Evolutionary conservation across 164 flowering plant genomes (phyloP).

Genomic region (Protea cynaroides): DNA sequence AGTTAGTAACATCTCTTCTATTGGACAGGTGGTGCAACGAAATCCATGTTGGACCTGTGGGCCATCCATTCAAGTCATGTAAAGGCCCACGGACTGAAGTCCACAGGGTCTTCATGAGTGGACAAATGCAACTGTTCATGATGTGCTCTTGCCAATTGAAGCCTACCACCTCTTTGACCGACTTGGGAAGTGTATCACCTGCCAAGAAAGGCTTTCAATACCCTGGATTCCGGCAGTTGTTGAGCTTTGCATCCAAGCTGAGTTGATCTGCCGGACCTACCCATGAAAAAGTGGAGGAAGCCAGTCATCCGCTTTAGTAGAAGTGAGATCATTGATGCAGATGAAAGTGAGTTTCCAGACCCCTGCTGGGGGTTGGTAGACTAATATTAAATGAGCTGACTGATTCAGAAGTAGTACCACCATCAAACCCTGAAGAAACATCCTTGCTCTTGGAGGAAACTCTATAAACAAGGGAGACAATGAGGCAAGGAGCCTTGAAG

Average conservation of each 20-base stretch:
- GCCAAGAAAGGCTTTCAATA: slow-evolving; percentile 69
- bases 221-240: slow-evolving; percentile 85
- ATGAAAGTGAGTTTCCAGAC: slow-evolving; percentile 86
- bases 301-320: slow-evolving; percentile 70
- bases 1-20: background rate
- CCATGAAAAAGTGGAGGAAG: slow-evolving; percentile 87
- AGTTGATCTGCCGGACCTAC: slow-evolving; percentile 82
- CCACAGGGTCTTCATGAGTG: slow-evolving; percentile 79
- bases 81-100: slow-evolving; percentile 47
- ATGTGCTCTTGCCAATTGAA: slow-evolving; percentile 66
- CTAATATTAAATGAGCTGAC: slow-evolving; percentile 52
- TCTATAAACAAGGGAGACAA: slow-evolving; percentile 66
- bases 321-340: slow-evolving; percentile 84
- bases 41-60: slow-evolving; percentile 82
- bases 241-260: slow-evolving; percentile 97
- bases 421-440: slow-evolving; percentile 47
- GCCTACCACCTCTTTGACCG: slow-evolving; percentile 84
- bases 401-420: slow-evolving; percentile 45
- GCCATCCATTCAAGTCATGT: slow-evolving; percentile 93
- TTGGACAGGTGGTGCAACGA: slow-evolving; percentile 75
- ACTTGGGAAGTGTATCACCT: slow-evolving; percentile 75
- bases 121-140: slow-evolving; percentile 63
- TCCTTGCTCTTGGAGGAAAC: slow-evolving; percentile 67
- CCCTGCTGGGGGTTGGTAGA: slow-evolving; percentile 32
- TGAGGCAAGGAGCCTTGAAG: slow-evolving; percentile 76